A percentile compares a stretch with the other conserved stretches of the same genome.
Conservation (phyloP, 2,329 filamentous ascomycete species). For the Xylariales sp. region DNA sequence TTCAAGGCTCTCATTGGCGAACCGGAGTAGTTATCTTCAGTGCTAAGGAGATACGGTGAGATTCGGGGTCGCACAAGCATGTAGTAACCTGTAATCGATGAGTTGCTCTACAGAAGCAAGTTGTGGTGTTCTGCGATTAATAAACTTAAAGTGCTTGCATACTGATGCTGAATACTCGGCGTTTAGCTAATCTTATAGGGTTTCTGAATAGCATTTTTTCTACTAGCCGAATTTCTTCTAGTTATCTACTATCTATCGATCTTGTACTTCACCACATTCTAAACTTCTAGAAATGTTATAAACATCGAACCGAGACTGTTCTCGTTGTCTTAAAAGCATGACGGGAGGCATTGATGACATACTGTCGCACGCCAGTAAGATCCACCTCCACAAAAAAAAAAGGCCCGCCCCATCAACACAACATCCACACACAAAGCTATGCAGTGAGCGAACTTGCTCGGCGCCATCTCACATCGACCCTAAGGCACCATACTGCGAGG, state of each 20-base stretch:
- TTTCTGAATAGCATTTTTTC: not conserved
- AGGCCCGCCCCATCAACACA: conserved; percentile 19
- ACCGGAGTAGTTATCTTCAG: conserved; percentile 22
- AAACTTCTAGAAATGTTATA: not conserved
- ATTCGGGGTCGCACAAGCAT: conserved; percentile 20
- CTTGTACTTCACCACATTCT: not conserved
- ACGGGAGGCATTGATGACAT: conserved; percentile 4
- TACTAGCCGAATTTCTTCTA: not conserved
- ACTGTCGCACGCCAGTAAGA: conserved; percentile 29
- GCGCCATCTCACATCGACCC: conserved; percentile 10
- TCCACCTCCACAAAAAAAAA: conserved; percentile 32
- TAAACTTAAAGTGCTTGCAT: not conserved
- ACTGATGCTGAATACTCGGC: not conserved
- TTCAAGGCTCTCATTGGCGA: conserved; percentile 58
- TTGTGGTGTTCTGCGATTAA: not conserved
- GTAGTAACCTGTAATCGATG: conserved; percentile 2
- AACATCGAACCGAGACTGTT: not conserved
- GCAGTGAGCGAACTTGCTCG: conserved; percentile 17
- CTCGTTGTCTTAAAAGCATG: not conserved
- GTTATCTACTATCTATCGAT: not conserved
- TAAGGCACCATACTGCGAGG: conserved; percentile 8
- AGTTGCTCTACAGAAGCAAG: not conserved
- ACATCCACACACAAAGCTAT: conserved; percentile 12
- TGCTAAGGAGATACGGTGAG: conserved; percentile 19
- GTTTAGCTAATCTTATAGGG: not conserved